Percentiles rank a stretch among this genome's conserved stretches.
These are phyloP conservation scores for Talaromyces sp. DNA, from an alignment of 2,329 filamentous ascomycete species.

Conservation along the genomic window DNA sequence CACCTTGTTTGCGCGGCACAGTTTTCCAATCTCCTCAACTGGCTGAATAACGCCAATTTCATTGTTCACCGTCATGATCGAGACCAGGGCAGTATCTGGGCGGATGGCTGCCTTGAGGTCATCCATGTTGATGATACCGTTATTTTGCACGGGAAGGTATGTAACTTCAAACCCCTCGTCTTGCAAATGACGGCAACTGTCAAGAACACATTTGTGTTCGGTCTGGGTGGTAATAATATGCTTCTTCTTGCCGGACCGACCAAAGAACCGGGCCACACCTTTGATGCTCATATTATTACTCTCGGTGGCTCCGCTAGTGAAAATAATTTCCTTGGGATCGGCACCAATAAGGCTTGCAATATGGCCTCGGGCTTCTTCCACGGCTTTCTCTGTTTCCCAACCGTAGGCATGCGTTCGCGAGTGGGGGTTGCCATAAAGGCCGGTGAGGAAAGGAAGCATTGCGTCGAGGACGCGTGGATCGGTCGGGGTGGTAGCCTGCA, in stretches of 20 bases:
- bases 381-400: slow-evolving; percentile 94
- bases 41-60: slow-evolving; percentile 99
- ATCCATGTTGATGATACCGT: slow-evolving; percentile 78
- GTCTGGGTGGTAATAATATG: slow-evolving; percentile 97
- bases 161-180: slow-evolving; percentile 95
- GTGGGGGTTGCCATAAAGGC: slow-evolving; percentile 93
- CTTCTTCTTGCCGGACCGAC: slow-evolving; percentile 89
- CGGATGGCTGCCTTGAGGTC: slow-evolving; percentile 83
- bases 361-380: slow-evolving; percentile 79
- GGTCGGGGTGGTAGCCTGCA: slow-evolving; percentile 94
- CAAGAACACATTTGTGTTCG: slow-evolving; percentile 97
- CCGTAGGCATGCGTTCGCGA: slow-evolving; percentile 96
- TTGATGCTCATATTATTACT: slow-evolving; percentile 99
- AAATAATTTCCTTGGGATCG: slow-evolving; percentile 96
- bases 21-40: slow-evolving; percentile 82
- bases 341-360: slow-evolving; percentile 85
- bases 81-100: slow-evolving; percentile 86
- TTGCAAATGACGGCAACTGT: slow-evolving; percentile 94
- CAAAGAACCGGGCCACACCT: slow-evolving; percentile 93
- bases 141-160: slow-evolving; percentile 85
- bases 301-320: slow-evolving; percentile 95
- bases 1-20: slow-evolving; percentile 86
- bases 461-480: slow-evolving; percentile 92
- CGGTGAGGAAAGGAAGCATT: slow-evolving; percentile 92
- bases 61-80: slow-evolving; percentile 99